phyloP scores from a whole-genome alignment of 306 rosid species.

The Spatholobus suberectus region DNA sequence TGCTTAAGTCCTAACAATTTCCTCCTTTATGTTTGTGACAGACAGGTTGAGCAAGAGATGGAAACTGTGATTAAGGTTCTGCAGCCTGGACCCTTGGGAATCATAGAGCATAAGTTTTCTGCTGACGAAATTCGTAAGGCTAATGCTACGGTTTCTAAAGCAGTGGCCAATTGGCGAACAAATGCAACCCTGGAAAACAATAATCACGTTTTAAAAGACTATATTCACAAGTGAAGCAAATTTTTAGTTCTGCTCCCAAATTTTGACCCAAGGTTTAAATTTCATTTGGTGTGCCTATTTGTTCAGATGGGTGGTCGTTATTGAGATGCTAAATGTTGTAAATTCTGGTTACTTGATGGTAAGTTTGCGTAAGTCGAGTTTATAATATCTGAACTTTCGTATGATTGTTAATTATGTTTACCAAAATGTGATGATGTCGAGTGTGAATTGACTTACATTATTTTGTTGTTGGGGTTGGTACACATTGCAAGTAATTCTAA shows the following conservation, averaged over 20 bases:
- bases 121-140: slow-evolving; percentile 72
- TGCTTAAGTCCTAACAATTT: too few species aligned
- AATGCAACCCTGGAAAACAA: slow-evolving; percentile 57
- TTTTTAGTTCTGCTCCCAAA: not conserved
- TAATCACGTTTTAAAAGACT: slow-evolving; percentile 56
- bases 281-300: not conserved
- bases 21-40: slow-evolving; percentile 38
- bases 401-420: not conserved
- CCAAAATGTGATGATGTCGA: not conserved
- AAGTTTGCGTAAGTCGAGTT: not conserved
- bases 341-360: not conserved
- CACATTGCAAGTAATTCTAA: not conserved
- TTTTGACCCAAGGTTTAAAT: not conserved
- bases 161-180: slow-evolving; percentile 76
- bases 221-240: slow-evolving; percentile 51
- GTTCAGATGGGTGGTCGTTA: not conserved
- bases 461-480: not conserved
- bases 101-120: slow-evolving; percentile 84
- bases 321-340: not conserved
- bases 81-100: slow-evolving; percentile 97
- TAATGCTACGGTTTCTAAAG: slow-evolving; percentile 61
- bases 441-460: slow-evolving; percentile 1
- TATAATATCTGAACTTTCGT: slow-evolving; percentile 26
- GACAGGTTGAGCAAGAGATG: slow-evolving; percentile 85
- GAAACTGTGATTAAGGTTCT: slow-evolving; percentile 84